Percentiles rank a stretch among this genome's conserved stretches.
Conservation (phyloP, 225 moss, liverwort and hornwort species). For the Marchantia polymorpha region DNA sequence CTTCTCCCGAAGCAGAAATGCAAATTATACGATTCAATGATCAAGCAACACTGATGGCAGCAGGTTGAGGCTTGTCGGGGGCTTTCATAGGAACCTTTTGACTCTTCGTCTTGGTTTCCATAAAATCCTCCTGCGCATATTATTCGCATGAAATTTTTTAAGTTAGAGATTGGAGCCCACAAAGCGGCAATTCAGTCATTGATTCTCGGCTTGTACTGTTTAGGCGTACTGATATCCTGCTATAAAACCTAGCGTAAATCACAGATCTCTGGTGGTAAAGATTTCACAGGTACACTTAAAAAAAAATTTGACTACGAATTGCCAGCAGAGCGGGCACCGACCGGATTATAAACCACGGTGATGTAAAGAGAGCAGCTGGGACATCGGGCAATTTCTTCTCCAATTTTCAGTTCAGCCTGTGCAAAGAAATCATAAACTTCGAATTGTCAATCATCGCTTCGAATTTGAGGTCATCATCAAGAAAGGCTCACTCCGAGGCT, state of each 20-base stretch:
- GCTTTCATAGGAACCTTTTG: background rate
- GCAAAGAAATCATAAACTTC: background rate
- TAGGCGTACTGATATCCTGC: too few species aligned
- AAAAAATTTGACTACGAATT: too few species aligned
- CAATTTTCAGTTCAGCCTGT: constrained; percentile 66
- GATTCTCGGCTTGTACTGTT: too few species aligned
- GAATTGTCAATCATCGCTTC: too few species aligned
- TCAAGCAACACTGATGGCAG: constrained; percentile 22
- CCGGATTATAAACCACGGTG: constrained; percentile 88
- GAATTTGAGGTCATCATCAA: background rate
- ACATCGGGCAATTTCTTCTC: constrained; percentile 92
- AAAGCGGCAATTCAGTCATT: too few species aligned
- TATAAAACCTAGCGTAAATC: too few species aligned
- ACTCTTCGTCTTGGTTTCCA: constrained; percentile 3
- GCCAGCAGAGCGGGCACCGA: constrained; percentile 18
- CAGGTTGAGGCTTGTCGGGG: background rate
- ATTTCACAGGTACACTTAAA: too few species aligned
- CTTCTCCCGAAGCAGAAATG: background rate
- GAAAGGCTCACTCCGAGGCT: background rate
- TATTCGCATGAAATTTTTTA: background rate
- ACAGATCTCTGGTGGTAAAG: too few species aligned
- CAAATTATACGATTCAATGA: background rate
- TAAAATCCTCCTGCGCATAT: constrained; percentile 32
- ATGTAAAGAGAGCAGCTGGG: constrained; percentile 93
- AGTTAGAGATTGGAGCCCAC: too few species aligned